Evolutionary conservation across 192 early-diverging fungal genomes (phyloP), one percentile per base, ranked within the genome.

Genomic region (Backusella circina): DNA sequence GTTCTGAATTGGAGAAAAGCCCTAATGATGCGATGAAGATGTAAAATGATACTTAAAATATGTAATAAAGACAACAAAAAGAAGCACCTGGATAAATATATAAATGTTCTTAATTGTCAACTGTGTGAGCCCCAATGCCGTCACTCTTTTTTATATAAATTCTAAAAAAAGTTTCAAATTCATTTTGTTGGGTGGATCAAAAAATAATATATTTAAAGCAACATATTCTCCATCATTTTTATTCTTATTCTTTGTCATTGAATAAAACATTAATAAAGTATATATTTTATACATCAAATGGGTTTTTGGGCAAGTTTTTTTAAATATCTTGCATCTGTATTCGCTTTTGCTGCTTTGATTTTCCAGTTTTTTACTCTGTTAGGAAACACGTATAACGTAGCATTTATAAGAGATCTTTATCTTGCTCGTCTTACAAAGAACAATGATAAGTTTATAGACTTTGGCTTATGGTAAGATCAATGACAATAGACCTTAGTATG

Each of bases 11-110:
- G 3, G 73, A 74, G 38, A 74, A 74, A 7, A 64, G 13, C 9
- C 65, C 73, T 10, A 47, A 9, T 41, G 61, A 74, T 33, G 28
- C 73, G 10, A 74, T 74, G 73, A 74, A 74, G 64, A 74, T 74
- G 73, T 74, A 66, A 44, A 66, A 73, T 16, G 28, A 54, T 35
- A 18, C n/a, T n/a, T 28, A 41, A 54, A 44, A 67, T 28, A 36
- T 39, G 37, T 28, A 65, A 66, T 33, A 35, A 36, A 73, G 57
- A n/a, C 33, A 57, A 38, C 36, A 70, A 70, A 23, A 70, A 70
- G n/a, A 61, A 61, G 23, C 23, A 61, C 10, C 13, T 61, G 23
- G 54, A 28, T 61, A 61, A 61, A 57, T 16, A 41, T 41, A 61
- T 15, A 15, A 13, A 15, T 44, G 41, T 3, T 12, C n/a, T 57